phyloP scores from a whole-genome alignment of 176 grass and related monocot genomes.

The Lolium rigidum region DNA sequence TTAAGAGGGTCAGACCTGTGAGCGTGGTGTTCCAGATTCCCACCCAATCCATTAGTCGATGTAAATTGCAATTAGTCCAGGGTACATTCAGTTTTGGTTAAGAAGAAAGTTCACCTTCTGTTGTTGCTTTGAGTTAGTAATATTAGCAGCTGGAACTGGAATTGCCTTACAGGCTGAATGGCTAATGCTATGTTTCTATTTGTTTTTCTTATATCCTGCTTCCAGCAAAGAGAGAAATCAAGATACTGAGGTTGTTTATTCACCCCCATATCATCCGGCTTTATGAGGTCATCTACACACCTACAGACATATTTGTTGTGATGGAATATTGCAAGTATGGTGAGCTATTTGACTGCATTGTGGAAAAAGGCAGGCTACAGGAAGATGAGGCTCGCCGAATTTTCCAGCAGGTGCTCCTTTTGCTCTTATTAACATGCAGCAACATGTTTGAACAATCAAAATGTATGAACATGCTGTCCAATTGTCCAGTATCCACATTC shows the following conservation, averaged over 20 bases:
- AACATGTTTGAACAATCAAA: background rate
- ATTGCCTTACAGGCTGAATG: slow-evolving; percentile 29
- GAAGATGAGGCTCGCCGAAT: slow-evolving; percentile 89
- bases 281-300: slow-evolving; percentile 94
- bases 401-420: slow-evolving; percentile 78
- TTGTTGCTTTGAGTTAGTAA: slow-evolving; percentile 15
- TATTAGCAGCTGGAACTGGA: slow-evolving; percentile 27
- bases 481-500: slow-evolving; percentile 10
- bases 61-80: slow-evolving; percentile 7
- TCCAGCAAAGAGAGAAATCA: slow-evolving; percentile 92
- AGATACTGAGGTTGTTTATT: slow-evolving; percentile 92
- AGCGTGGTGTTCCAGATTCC: background rate
- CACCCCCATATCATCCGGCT: slow-evolving; percentile 95
- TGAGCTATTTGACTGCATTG: slow-evolving; percentile 90
- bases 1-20: background rate
- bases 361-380: slow-evolving; percentile 86
- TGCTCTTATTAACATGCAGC: slow-evolving; percentile 8
- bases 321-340: slow-evolving; percentile 96
- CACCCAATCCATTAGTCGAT: background rate
- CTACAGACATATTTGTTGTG: slow-evolving; percentile 84
- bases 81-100: background rate
- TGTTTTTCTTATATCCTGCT: slow-evolving; percentile 25
- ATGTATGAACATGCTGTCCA: slow-evolving; percentile 12
- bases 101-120: slow-evolving; percentile 28
- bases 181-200: slow-evolving; percentile 4